A percentile compares a stretch with the other conserved stretches of the same genome.
These are phyloP conservation scores for Nematocida displodere DNA, from an alignment of 371 early-diverging fungal species.

Conservation along the genomic window DNA sequence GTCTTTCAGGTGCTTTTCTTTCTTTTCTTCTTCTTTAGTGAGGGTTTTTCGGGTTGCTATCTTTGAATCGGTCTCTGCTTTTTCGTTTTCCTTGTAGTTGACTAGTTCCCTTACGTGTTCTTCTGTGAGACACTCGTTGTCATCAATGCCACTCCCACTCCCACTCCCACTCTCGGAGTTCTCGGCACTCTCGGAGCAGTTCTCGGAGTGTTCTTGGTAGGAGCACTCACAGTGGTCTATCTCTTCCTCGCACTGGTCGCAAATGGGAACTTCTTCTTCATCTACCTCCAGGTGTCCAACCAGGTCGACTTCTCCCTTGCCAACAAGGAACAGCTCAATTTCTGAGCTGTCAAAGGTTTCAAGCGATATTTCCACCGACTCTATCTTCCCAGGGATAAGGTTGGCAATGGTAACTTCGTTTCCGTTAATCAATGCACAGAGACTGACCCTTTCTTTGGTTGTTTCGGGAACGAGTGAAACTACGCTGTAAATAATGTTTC, in stretches of 20 bases:
- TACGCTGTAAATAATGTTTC: constrained; percentile 1
- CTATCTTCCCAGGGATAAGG: constrained; percentile 23
- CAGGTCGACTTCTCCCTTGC: constrained; percentile 41
- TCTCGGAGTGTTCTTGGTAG: background rate
- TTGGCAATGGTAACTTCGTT: constrained; percentile 38
- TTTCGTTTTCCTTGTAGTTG: background rate
- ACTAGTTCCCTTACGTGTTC: constrained; percentile 19
- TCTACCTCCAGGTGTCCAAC: constrained; percentile 2
- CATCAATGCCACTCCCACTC: background rate
- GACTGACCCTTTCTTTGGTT: constrained; percentile 14
- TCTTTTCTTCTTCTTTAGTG: constrained; percentile 37
- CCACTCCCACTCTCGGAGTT: background rate
- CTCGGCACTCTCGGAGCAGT: background rate
- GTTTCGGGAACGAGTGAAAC: background rate
- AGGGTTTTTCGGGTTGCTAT: background rate
- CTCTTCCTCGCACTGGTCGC: background rate
- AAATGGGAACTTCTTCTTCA: background rate
- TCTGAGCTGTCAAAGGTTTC: constrained; percentile 10
- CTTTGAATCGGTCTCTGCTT: background rate
- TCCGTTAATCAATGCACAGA: constrained; percentile 30
- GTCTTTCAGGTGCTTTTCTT: background rate
- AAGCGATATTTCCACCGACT: constrained; percentile 27
- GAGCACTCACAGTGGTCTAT: background rate
- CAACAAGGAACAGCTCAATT: constrained; percentile 31
- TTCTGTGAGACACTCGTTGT: constrained; percentile 17